Base-by-base conservation (phyloP, 2,329 filamentous ascomycete species). In the Fusarium incarnatum region DNA sequence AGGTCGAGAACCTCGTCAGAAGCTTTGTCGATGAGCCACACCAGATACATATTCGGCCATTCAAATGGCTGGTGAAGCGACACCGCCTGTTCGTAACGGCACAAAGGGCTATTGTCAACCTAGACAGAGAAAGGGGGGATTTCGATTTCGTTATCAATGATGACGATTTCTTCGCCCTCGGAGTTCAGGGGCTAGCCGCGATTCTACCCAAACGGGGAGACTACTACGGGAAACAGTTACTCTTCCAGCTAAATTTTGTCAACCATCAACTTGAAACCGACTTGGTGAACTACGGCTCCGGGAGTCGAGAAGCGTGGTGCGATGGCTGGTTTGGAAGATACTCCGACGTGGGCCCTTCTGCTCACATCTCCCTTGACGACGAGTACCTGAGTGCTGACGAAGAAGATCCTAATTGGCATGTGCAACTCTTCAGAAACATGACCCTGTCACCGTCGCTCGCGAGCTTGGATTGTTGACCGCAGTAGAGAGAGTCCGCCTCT, bases 261-360 rank as follows among this genome's bases (percentile, higher is more conserved):
- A 32, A n/a, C 2, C 1, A 6, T 2, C 40, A 44, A 2, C 7
- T 27, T 1, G 4, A 2, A 0, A 0, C 2, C 4, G 55, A 34
- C 28, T 50, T 55, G 8, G 0, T 0, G 1, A 6, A 22, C 3
- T 18, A 27, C 5, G 13, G 20, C 1, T 40, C 18, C 2, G 20
- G 34, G 3, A 25, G 18, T 6, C 28, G 20, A 16, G 13, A 12
- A 6, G 46, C 18, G 8, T 63, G 62, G 41, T 15, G 16, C 7
- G 61, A 70, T 8, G 48, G 34, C 3, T 70, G 61, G 67, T 55
- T 48, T 1, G 41, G 58, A 11, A 47, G 40, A 5, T 62, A 37
- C 2, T 30, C 55, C 3, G 44, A 56, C 4, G 28, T 40, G 15
- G 52, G 41, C 0, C 7, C 53, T 10, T 41, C 60, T 5, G 42